Evolutionary conservation across 495 filamentous ascomycete genomes (phyloP).

Genomic region (Tuber calosporum): DNA sequence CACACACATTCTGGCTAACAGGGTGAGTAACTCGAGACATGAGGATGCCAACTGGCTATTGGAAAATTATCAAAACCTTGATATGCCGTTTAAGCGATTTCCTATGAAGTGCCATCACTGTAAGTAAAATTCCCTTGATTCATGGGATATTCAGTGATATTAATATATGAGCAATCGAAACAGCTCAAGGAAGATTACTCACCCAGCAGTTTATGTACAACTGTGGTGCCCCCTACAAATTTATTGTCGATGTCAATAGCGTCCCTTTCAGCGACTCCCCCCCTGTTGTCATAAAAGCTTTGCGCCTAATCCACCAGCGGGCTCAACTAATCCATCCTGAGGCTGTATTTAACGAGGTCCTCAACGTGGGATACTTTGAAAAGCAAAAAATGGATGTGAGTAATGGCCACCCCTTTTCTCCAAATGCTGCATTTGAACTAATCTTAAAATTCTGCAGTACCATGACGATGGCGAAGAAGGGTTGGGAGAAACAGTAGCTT

Average conservation of each 20-base stretch:
- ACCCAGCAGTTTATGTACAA: constrained; percentile 66
- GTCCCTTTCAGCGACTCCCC: constrained; percentile 58
- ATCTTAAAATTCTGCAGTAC: constrained; percentile 49
- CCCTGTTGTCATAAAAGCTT: constrained; percentile 49
- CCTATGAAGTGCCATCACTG: constrained; percentile 45
- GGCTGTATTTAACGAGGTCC: constrained; percentile 62
- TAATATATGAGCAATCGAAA: constrained; percentile 7
- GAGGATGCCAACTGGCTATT: constrained; percentile 62
- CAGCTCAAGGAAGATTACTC: constrained; percentile 47
- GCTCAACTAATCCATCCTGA: constrained; percentile 32
- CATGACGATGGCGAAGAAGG: constrained; percentile 79
- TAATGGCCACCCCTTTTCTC: constrained; percentile 4
- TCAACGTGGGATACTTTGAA: constrained; percentile 70
- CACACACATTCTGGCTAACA: constrained; percentile 56
- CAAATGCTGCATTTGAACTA: constrained; percentile 27
- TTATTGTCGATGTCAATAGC: constrained; percentile 60
- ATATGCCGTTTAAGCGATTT: constrained; percentile 57
- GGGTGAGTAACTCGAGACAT: constrained; percentile 46
- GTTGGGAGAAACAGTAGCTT: constrained; percentile 68
- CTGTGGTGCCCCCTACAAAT: constrained; percentile 78
- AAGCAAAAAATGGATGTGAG: constrained; percentile 60
- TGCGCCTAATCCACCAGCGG: constrained; percentile 41
- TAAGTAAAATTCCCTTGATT: constrained; percentile 31
- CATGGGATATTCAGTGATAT: background rate
- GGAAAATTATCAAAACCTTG: constrained; percentile 50